Percentiles rank a stretch among this genome's conserved stretches.
These are phyloP conservation scores for Auriscalpium orientale DNA, from an alignment of 768 basidiomycete species.

Conservation along the genomic window DNA sequence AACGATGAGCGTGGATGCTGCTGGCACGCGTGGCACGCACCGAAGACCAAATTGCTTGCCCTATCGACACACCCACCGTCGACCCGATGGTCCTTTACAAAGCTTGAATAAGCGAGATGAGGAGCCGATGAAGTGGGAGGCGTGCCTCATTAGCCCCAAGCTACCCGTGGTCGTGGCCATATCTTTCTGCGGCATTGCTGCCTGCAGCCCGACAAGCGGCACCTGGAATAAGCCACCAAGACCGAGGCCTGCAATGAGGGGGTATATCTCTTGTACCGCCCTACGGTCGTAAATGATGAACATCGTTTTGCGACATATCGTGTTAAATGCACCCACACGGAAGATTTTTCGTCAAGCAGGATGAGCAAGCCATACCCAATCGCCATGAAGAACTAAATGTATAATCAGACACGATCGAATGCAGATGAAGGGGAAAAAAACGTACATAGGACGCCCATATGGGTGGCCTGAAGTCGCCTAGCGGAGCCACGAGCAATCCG, in stretches of 20 bases:
- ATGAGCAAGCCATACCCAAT: conserved; percentile 31
- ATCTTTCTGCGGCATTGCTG: conserved; percentile 38
- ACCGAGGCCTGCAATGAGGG: conserved; percentile 27
- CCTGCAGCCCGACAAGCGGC: conserved; percentile 32
- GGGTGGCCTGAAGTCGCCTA: conserved; percentile 24
- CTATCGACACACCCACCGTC: conserved; percentile 21
- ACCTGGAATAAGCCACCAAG: conserved; percentile 30
- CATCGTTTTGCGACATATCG: too few species aligned
- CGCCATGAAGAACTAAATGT: conserved; percentile 21
- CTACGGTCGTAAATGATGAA: conserved; percentile 12
- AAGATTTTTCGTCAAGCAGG: conserved; percentile 27
- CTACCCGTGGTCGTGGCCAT: conserved; percentile 37
- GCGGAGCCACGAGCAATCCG: conserved; percentile 21
- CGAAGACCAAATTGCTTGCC: conserved; percentile 19
- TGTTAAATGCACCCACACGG: conserved; percentile 14
- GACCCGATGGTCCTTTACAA: conserved; percentile 15
- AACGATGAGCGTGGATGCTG: too few species aligned
- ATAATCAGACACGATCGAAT: background rate
- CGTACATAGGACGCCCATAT: conserved; percentile 22
- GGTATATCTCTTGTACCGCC: conserved; percentile 24
- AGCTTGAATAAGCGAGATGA: background rate
- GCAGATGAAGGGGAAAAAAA: background rate
- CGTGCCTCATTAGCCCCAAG: conserved; percentile 24
- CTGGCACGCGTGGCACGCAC: too few species aligned
- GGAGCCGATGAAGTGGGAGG: background rate